Base-by-base conservation (phyloP, 2,329 filamentous ascomycete genomes). In the Colletotrichum cuscutae region DNA sequence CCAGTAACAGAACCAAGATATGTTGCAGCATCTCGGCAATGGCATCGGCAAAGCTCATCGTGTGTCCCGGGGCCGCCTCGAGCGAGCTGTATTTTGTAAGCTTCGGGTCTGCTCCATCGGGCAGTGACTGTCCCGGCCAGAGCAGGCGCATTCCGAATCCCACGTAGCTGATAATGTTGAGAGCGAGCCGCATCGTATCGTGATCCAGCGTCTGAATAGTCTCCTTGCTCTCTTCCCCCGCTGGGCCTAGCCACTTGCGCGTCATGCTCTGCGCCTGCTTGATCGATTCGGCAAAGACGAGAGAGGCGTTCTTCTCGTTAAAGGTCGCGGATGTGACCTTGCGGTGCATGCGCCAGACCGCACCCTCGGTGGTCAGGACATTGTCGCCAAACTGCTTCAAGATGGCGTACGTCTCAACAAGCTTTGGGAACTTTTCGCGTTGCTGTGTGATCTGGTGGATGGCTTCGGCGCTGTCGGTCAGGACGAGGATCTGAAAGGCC, bases 241-340 rank as follows among this genome's bases (percentile, higher is more conserved):
- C 80, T 5, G 80, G 77, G 0, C 83, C 84, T 5, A 88, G 82
- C 90, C 91, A 94, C 60, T 86, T 84, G 46, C 82, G 79, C 35
- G 93, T 77, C 88, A 94, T 88, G 13, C 87, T 86, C 73, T 88
- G 83, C 0, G 92, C 89, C 82, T 95, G 93, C 49, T 71, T 68
- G 68, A 92, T 82, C 24, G 88, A 86, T 80, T 93, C 91, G 53
- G 81, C 82, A 81, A 91, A 93, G 7, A 92, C 91, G 42, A 91
- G 79, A 26, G 86, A 84, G 69, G 94, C 92, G 80, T 94, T 95
- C 82, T 88, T 91, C 83, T 96, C 94, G 70, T 92, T 94, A 81
- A 96, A 95, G 4, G 90, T 90, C 0, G 93, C 90, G 32, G 91
- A 89, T 0, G 91, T 92, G 56, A 91, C 88, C 81, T 93, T 94